A percentile compares a stretch with the other conserved stretches of the same genome.
These are phyloP conservation scores for Yarrowia osloensis DNA, from an alignment of 805 yeast species.

Conservation along the genomic window DNA sequence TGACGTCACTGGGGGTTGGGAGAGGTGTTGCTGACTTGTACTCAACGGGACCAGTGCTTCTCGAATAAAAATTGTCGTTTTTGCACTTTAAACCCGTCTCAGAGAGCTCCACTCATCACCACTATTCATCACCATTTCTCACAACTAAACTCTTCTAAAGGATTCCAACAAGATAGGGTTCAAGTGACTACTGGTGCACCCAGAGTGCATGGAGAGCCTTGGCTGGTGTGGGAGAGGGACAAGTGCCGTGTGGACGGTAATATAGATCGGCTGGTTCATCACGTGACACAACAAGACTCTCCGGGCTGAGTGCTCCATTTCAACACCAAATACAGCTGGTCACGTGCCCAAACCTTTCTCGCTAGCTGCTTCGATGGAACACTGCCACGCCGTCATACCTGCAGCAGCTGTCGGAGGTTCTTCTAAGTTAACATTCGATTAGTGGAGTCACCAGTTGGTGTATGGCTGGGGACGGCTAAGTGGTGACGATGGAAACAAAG, in stretches of 20 bases:
- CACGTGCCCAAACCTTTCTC: not conserved
- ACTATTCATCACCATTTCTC: no score
- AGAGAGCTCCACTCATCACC: no score
- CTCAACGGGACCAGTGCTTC: no score
- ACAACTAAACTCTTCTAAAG: not conserved
- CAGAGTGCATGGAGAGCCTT: no score
- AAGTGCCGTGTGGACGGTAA: no score
- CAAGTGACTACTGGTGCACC: no score
- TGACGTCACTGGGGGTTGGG: not conserved
- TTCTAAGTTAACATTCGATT: constrained; percentile 4
- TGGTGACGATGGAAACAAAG: no score
- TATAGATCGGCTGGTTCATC: no score
- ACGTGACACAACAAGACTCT: not conserved
- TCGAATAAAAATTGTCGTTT: no score
- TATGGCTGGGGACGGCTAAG: no score
- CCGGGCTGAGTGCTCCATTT: not conserved
- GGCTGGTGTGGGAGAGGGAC: not conserved
- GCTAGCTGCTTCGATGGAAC: not conserved
- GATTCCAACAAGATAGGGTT: not conserved
- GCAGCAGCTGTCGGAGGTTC: not conserved
- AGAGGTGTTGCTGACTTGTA: no score
- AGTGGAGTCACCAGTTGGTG: constrained; percentile 20
- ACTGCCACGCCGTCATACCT: constrained; percentile 17
- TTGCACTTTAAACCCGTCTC: no score
- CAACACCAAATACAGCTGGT: not conserved